Evolutionary conservation across 1,284 basidiomycete species (phyloP), one percentile per base, ranked within the genome.

Genomic region (Phylloporus sp.): DNA sequence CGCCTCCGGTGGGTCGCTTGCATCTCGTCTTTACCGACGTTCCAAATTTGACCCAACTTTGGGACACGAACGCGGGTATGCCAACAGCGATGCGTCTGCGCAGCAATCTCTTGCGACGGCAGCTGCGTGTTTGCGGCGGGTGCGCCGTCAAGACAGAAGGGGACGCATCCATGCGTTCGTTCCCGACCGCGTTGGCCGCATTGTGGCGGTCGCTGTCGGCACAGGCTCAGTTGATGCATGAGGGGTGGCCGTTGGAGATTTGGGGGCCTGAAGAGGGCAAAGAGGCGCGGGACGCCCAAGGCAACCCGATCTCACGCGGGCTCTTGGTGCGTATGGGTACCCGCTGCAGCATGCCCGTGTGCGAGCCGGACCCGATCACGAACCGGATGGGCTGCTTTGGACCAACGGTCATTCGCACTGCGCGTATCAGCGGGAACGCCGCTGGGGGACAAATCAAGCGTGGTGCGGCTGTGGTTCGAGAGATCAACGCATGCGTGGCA

Each of bases 61-160:
- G 98, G 98, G 98, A 99, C 75, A 92, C 91, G 55, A 99, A 99
- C 73, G 88, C 92, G 1, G 96, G 96, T 6, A 99, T 99, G 97
- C 90, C 93, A 51, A 92, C 93, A 0, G 96, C 97, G 2, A 98
- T 98, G 86, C 88, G 91, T 44, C 80, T 96, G 72, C 98, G 99
- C 80, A 98, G 98, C 76, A 86, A 83, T 64, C 82, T 98, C 20
- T 84, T 99, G 63, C 90, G 97, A 28, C 86, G 96, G 15, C 91
- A 94, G 69, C 80, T 99, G 50, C 88, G 97, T 37, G 84, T 93
- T 58, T 97, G 96, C 72, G 96, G 96, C 49, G 98, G 98, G 1
- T 99, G 98, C 78, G 96, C 99, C 79, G 97, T 98, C 72, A 99
- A 99, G 80, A 99, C 98, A 26, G 98, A 99, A 90, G 98, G 98